Evolutionary conservation across 768 basidiomycete genomes (phyloP), one percentile per base, ranked within the genome.

Genomic region (Mycena galericulata): DNA sequence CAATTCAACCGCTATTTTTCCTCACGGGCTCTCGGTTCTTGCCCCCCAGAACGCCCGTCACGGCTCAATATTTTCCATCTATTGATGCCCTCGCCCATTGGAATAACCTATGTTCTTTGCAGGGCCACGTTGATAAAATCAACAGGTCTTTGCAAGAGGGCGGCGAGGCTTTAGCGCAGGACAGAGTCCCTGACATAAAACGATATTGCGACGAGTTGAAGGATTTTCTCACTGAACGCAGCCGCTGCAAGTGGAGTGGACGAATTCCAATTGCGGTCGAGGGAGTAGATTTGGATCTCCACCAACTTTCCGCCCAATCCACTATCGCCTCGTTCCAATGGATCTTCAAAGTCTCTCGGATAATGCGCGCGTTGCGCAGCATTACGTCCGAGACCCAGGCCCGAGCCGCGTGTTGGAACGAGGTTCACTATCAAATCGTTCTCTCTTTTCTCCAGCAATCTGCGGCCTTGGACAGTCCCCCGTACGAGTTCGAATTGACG

Each of bases 61-160:
- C 59, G 11, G 59, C 62, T 14, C 54, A 27, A 26, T 72, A 72
- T 59, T 27, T 72, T n/a, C 63, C 62, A 5, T 72, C 70, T 0
- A 72, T 72, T 24, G 49, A 57, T 20, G 67, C 70, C 9, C 63
- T 72, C 2, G 45, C 55, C 15, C 45, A 65, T 4, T 72, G 70
- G 70, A 72, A 66, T 63, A 65, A 68, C 18, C 63, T 72, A 10
- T 72, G 70, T 41, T 59, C 70, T 17, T 10, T 72, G 3, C 55
- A 72, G 10, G 70, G 70, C 8, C 63, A 68, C 30, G 70, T 65
- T 12, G 59, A 65, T 29, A 53, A 32, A n/a, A 22, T 72, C 22
- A 3, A 17, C 1, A 6, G 29, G 29, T 55, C 43, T 24, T 26
- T 72, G 24, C 57, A 20, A 20, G n/a, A 4, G 5, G 29, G 49